Evolutionary conservation across 805 yeast species (phyloP).

Genomic region (Pichia heedii): DNA sequence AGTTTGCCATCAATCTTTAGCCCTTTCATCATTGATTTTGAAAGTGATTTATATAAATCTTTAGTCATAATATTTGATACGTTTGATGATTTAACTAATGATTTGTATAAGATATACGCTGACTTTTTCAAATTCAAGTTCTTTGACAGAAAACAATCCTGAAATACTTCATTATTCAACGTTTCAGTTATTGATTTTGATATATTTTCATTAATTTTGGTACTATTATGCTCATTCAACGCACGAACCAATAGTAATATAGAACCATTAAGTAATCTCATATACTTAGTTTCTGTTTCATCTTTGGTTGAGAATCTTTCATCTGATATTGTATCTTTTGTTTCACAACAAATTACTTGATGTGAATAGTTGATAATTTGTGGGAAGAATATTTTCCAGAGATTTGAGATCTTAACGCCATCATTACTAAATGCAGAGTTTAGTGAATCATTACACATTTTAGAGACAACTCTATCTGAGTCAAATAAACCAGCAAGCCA

Average conservation of each 20-base stretch:
- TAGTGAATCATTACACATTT: constrained; percentile 39
- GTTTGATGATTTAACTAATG: constrained; percentile 18
- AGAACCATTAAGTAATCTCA: constrained; percentile 44
- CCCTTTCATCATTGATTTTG: constrained; percentile 37
- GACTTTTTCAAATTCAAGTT: constrained; percentile 36
- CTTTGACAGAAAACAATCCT: constrained; percentile 33
- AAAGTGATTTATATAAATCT: constrained; percentile 29
- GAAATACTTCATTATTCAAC: constrained; percentile 34
- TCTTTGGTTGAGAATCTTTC: constrained; percentile 58
- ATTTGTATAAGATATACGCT: constrained; percentile 29
- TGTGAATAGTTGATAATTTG: constrained; percentile 48
- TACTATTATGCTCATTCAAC: constrained; percentile 6
- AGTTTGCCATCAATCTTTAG: constrained; percentile 28
- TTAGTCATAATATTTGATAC: constrained; percentile 17
- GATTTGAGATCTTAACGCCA: constrained; percentile 42
- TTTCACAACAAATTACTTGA: constrained; percentile 47
- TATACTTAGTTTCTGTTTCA: constrained; percentile 57
- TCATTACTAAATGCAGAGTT: constrained; percentile 46
- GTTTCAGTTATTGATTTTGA: constrained; percentile 24
- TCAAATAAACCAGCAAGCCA: constrained; percentile 71
- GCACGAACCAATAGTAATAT: constrained; percentile 35
- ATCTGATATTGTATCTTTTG: constrained; percentile 60
- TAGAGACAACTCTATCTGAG: constrained; percentile 51
- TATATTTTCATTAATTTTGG: constrained; percentile 15
- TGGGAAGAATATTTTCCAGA: constrained; percentile 52